phyloP scores from a whole-genome alignment of 768 basidiomycete genomes.

The Suillus subaureus region DNA sequence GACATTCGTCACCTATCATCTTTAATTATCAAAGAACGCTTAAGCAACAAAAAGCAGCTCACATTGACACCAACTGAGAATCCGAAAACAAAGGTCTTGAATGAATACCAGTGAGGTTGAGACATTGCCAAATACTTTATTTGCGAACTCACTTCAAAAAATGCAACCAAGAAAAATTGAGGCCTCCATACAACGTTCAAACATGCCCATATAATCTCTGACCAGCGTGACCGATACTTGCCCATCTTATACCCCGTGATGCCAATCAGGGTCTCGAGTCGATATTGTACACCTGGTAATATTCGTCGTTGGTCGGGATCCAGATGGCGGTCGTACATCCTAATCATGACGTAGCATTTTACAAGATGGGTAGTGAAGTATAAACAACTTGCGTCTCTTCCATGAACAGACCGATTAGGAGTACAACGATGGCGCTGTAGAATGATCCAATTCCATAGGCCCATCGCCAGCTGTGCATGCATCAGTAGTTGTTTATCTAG shows the following conservation, averaged over 20 bases:
- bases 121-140: neutral
- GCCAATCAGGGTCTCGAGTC: constrained; percentile 50
- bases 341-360: constrained; percentile 14
- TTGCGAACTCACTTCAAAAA: constrained; percentile 39
- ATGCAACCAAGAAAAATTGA: constrained; percentile 40
- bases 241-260: constrained; percentile 49
- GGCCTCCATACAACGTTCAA: constrained; percentile 51
- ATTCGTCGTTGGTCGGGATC: constrained; percentile 30
- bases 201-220: constrained; percentile 32
- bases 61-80: constrained; percentile 51
- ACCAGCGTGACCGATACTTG: constrained; percentile 47
- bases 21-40: neutral
- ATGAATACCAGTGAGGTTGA: neutral
- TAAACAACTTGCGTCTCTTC: constrained; percentile 49
- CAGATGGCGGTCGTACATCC: constrained; percentile 43
- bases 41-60: constrained; percentile 12
- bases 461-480: constrained; percentile 45
- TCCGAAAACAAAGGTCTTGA: constrained; percentile 47
- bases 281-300: constrained; percentile 37
- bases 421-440: constrained; percentile 48
- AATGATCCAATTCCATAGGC: constrained; percentile 55
- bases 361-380: neutral
- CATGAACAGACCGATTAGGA: constrained; percentile 46
- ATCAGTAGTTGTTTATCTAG: constrained; percentile 7
- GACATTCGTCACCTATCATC: constrained; percentile 50